These are phyloP conservation scores for Dactylellina drechsleri DNA, from an alignment of 2,329 filamentous ascomycete species.

Conservation along the genomic window DNA sequence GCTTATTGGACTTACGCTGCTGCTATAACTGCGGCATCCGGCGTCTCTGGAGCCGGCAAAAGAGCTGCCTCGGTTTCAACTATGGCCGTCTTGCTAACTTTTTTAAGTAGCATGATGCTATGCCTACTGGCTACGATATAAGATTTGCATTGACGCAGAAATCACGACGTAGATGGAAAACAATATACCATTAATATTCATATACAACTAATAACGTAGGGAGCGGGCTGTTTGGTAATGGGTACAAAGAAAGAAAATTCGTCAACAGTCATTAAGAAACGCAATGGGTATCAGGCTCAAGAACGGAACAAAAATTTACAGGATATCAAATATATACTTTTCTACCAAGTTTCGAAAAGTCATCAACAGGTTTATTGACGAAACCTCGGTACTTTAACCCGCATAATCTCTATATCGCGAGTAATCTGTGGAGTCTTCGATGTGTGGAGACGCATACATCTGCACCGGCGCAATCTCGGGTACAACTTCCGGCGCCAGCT, in stretches of 20 bases:
- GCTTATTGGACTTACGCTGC: constrained; percentile 46
- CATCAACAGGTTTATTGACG: too few relatives aligned
- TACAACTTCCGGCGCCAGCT: background rate
- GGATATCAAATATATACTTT: background rate
- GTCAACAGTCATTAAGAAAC: constrained; percentile 21
- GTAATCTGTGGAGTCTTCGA: constrained; percentile 35
- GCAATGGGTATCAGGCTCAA: constrained; percentile 41
- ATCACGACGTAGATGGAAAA: too few relatives aligned
- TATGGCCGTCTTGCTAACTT: constrained; percentile 6
- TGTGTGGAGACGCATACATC: constrained; percentile 13
- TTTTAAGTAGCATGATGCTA: background rate
- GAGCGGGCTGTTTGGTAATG: background rate
- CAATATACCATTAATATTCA: constrained; percentile 32
- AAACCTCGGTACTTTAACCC: background rate
- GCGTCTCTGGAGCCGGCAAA: constrained; percentile 2
- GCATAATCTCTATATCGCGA: constrained; percentile 37
- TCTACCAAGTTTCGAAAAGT: too few relatives aligned
- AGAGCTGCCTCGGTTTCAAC: background rate
- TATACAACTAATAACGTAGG: constrained; percentile 8
- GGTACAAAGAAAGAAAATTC: constrained; percentile 24
- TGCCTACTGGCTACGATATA: constrained; percentile 4
- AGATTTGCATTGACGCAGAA: background rate
- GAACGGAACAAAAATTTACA: constrained; percentile 8
- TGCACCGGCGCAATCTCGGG: background rate
- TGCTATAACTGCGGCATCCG: background rate